Evolutionary conservation across 2,329 filamentous ascomycete species (phyloP).

Genomic region (Pseudogymnoascus sp.): DNA sequence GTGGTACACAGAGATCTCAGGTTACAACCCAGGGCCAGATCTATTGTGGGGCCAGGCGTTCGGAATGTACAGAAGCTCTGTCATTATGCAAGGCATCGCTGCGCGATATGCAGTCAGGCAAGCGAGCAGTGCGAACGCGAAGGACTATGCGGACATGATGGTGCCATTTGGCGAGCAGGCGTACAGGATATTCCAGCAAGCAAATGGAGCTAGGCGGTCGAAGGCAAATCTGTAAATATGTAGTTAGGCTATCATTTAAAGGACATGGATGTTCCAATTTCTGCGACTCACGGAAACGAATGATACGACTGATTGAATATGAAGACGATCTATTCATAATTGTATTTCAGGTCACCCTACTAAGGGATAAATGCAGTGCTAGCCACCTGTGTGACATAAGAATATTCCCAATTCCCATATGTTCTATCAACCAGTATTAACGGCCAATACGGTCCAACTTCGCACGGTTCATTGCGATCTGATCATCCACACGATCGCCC

Average conservation of each 20-base stretch:
- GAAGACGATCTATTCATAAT: background rate
- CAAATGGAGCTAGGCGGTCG: constrained; percentile 31
- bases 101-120: constrained; percentile 77
- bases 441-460: constrained; percentile 54
- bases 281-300: background rate
- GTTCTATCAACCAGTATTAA: constrained; percentile 22
- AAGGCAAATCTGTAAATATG: constrained; percentile 37
- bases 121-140: constrained; percentile 79
- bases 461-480: constrained; percentile 70
- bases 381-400: background rate
- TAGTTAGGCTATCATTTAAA: background rate
- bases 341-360: background rate
- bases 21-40: constrained; percentile 62
- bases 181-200: constrained; percentile 61
- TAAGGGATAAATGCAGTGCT: background rate
- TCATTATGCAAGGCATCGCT: constrained; percentile 79
- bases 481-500: constrained; percentile 77
- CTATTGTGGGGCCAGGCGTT: constrained; percentile 56
- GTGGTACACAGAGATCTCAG: constrained; percentile 62
- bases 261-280: background rate
- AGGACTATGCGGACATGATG: constrained; percentile 61
- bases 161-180: constrained; percentile 68
- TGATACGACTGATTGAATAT: background rate
- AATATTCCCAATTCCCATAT: background rate
- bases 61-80: constrained; percentile 52